Evolutionary conservation across 225 moss, liverwort and hornwort species (phyloP), one percentile per base, ranked within the genome.

Genomic region (Anthoceros angustus): DNA sequence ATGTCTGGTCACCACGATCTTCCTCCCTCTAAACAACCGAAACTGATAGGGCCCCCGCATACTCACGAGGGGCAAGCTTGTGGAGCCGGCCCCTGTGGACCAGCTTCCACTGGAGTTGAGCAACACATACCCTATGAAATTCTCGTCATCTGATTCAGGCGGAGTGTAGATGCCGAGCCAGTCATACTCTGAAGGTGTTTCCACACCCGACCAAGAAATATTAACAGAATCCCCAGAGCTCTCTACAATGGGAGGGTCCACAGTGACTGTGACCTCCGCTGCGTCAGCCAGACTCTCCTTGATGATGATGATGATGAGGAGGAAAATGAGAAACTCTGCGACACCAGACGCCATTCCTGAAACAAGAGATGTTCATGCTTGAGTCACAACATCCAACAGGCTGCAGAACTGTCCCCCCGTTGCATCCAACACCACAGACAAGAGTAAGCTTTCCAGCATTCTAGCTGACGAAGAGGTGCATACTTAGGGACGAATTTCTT

Each of bases 161-260:
- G 91, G 94, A 62, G 75, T 78, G 83, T 90, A 95, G 23, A 88
- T 83, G 20, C 86, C 94, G 5, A 95, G 66, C 84, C 88, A 91
- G 60, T 91, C 94, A 14, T 80, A 70, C 67, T 78, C 69, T 7
- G 84, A 76, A 9, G 86, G 82, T 40, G 81, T 69, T 14, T 69
- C 72, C 25, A 95, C 40, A 8, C 66, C 72, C 40, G 68, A 73
- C 86, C 91, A 84, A 60, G 86, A 80, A 18, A 91, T 25, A 9
- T 63, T 82, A 7, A 85, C 71, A 8, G 43, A 65, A 68, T 88
- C 85, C 9, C 87, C 75, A 21, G 79, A 84, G 49, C 72, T 82
- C 26, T 68, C 50, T 23, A 87, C 25, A 5, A 38, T 67, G 61
- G 50, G 32, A 40, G 84, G 80, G 11, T 63, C 71, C n/a, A 64